Evolutionary conservation across 1,284 basidiomycete species (phyloP), one percentile per base, ranked within the genome.

Genomic region (Inonotus obliquus): DNA sequence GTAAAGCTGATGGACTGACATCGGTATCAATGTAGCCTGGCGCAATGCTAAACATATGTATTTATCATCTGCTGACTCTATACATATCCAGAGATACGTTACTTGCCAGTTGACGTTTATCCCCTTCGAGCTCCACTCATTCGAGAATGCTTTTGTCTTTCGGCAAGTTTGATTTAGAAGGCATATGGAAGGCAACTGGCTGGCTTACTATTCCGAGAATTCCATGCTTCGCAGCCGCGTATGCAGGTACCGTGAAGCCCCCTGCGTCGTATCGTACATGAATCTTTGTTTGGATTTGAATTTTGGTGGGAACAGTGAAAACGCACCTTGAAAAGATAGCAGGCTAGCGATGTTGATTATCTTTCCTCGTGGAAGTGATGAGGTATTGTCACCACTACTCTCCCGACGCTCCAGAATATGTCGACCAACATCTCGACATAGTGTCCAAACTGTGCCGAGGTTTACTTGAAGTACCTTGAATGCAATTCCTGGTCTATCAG

Each of bases 1-100:
- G 56, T 29, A 27, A 47, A 39, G n/a, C 49, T 23, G 38, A 9
- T 77, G 75, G 73, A 89, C 85, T 93, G 92, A 63, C 62, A 70
- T 96, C 93, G 38, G 94, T 96, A n/a, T 84, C 83, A 68, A 96
- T 89, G 75, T 97, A 96, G 23, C 94, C 94, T 25, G 94, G 94
- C 54, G 90, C 90, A 67, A 98, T 94, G 54, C 82, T 63, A 17
- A 25, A n/a, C n/a, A n/a, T n/a, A n/a, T n/a, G n/a, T 21, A 4
- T 44, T 17, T 9, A 1, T 9, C 1, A 44, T 44, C 7, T 14
- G 17, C 17, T 23, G 1, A 25, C 13, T 21, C 79, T 72, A 4
- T 76, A 70, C 65, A 77, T 77, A 67, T 75, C 70, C 29, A 72
- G 38, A 45, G 66, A 64, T 32, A 65, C 60, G 37, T 38, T 47